Evolutionary conservation across 2,329 filamentous ascomycete genomes (phyloP).

Genomic region (Talaromyces sp.): DNA sequence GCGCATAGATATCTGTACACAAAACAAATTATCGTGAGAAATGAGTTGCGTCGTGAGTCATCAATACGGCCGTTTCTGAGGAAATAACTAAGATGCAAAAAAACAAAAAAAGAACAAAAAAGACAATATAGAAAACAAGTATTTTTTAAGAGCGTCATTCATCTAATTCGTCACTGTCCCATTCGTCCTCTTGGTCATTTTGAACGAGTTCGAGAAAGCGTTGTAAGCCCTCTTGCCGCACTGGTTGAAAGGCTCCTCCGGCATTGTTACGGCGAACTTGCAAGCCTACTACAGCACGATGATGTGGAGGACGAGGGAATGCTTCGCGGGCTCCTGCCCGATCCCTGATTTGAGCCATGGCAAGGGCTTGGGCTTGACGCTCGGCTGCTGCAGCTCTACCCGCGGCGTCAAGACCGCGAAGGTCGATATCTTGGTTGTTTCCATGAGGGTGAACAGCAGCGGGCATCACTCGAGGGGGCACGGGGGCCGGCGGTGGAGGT

Average conservation of each 20-base stretch:
- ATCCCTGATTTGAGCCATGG: constrained; percentile 33
- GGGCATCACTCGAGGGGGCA: constrained; percentile 31
- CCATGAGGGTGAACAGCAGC: constrained; percentile 23
- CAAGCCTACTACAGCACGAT: constrained; percentile 8
- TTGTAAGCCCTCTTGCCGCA: constrained; percentile 38
- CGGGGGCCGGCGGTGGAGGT: constrained; percentile 38
- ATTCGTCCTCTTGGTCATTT: constrained; percentile 54
- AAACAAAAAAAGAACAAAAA: neutral
- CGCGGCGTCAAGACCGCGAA: constrained; percentile 26
- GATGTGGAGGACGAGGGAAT: constrained; percentile 14
- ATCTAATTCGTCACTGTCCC: constrained; percentile 56
- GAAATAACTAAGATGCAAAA: neutral
- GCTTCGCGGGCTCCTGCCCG: constrained; percentile 21
- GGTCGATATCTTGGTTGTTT: constrained; percentile 23
- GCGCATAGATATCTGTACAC: neutral
- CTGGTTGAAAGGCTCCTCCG: constrained; percentile 10
- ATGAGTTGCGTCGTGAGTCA: neutral
- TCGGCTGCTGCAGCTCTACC: constrained; percentile 35
- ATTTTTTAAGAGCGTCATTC: constrained; percentile 19
- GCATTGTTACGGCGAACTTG: constrained; percentile 10
- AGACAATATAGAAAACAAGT: neutral
- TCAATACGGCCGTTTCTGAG: neutral
- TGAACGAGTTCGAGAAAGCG: constrained; percentile 50
- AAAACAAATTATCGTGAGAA: neutral
- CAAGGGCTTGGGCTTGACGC: constrained; percentile 33